Conservation (phyloP, 306 rosid species). For the Mimosa bimucronata region DNA sequence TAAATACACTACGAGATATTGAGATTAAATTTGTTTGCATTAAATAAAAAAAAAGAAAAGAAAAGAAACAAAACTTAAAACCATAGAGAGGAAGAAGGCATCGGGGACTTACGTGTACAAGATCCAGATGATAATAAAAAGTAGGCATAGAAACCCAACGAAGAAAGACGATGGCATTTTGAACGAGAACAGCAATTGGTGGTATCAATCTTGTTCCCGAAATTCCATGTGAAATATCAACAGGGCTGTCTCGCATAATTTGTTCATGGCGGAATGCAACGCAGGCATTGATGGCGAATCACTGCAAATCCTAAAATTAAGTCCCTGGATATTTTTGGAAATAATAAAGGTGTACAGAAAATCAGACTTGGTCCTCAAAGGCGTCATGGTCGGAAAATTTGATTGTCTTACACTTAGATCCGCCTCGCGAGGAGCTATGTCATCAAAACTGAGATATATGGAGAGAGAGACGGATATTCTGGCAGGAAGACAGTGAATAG, state of each 20-base stretch:
- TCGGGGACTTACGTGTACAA: constrained; percentile 63
- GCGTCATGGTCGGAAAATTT: constrained; percentile 53
- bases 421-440: constrained; percentile 60
- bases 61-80: background rate
- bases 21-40: background rate
- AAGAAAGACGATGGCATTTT: constrained; percentile 73
- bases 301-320: constrained; percentile 36
- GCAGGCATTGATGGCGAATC: constrained; percentile 3
- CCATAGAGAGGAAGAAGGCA: background rate
- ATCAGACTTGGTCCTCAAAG: constrained; percentile 45
- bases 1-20: background rate
- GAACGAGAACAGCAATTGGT: constrained; percentile 15
- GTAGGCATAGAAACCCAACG: constrained; percentile 50
- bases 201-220: constrained; percentile 33
- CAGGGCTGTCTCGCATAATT: constrained; percentile 37
- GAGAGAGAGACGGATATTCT: constrained; percentile 5
- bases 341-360: constrained; percentile 11
- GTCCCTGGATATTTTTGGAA: constrained; percentile 1
- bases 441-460: constrained; percentile 16
- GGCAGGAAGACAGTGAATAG: background rate
- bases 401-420: constrained; percentile 48
- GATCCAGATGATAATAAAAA: constrained; percentile 55
- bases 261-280: constrained; percentile 30
- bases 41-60: no score
- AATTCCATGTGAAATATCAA: constrained; percentile 35